A percentile compares a stretch with the other conserved stretches of the same genome.
These are phyloP conservation scores for Cucumis melo DNA, from an alignment of 306 rosid species.

Conservation along the genomic window DNA sequence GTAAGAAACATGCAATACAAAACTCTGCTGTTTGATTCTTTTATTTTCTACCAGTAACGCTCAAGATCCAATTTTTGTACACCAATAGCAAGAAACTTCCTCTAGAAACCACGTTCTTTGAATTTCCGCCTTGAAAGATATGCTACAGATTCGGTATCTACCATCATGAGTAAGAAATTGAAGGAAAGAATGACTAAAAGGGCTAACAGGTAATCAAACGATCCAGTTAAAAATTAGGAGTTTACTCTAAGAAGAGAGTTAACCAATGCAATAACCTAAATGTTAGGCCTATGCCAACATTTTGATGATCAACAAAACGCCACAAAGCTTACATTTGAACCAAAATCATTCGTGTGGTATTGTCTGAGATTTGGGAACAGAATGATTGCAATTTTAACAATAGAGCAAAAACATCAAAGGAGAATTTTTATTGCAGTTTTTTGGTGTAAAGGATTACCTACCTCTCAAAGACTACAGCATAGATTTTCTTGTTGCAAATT, in stretches of 20 bases:
- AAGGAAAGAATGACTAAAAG: background rate
- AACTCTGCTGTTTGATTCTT: background rate
- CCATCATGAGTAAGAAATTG: background rate
- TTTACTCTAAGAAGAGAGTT: background rate
- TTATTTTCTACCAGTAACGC: background rate
- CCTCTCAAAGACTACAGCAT: too few relatives aligned
- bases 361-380: too few relatives aligned
- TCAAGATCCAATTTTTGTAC: background rate
- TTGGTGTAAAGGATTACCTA: too few relatives aligned
- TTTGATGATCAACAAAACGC: too few relatives aligned
- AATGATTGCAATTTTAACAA: too few relatives aligned
- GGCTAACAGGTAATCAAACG: background rate
- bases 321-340: too few relatives aligned
- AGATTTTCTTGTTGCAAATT: too few relatives aligned
- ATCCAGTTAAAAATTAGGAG: background rate
- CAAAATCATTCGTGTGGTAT: too few relatives aligned
- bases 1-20: background rate
- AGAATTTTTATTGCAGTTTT: too few relatives aligned
- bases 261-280: background rate
- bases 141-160: background rate
- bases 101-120: background rate
- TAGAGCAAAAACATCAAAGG: too few relatives aligned
- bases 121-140: background rate
- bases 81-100: background rate
- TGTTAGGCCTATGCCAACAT: too few relatives aligned